phyloP scores from a whole-genome alignment of 306 rosid species.

The Glycine latifolia region DNA sequence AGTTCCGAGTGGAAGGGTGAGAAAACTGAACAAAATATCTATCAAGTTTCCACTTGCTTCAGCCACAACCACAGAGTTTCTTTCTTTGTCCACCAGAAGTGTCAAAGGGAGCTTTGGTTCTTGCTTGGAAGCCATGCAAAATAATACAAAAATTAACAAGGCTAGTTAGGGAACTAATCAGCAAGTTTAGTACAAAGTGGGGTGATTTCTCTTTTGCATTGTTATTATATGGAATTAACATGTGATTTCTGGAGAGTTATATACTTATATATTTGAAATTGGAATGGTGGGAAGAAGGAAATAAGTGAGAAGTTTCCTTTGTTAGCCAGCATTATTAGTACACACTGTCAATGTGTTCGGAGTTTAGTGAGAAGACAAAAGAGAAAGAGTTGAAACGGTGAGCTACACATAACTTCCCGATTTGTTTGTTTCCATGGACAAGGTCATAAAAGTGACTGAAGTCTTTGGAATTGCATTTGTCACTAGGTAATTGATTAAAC shows the following conservation, averaged over 20 bases:
- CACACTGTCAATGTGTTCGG: neutral
- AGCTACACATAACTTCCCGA: slow-evolving; percentile 27
- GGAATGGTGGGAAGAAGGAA: neutral
- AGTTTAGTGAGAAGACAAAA: neutral
- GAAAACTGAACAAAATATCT: slow-evolving; percentile 49
- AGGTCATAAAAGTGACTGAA: neutral
- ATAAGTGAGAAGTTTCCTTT: slow-evolving; percentile 27
- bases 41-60: slow-evolving; percentile 46
- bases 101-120: slow-evolving; percentile 36
- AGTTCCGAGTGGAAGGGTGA: slow-evolving; percentile 51
- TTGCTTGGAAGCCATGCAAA: slow-evolving; percentile 42
- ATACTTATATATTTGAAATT: slow-evolving; percentile 1
- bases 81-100: slow-evolving; percentile 38
- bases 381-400: slow-evolving; percentile 6
- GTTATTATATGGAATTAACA: too few relatives aligned
- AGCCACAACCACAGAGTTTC: slow-evolving; percentile 35
- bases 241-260: slow-evolving; percentile 23
- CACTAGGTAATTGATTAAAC: neutral
- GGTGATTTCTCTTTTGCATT: neutral
- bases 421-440: neutral
- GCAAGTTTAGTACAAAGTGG: neutral
- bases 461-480: neutral
- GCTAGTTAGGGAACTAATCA: too few relatives aligned
- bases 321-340: neutral
- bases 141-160: too few relatives aligned